These are phyloP conservation scores for Gaultheria prostrata DNA, from an alignment of 148 eudicot species.

Conservation along the genomic window DNA sequence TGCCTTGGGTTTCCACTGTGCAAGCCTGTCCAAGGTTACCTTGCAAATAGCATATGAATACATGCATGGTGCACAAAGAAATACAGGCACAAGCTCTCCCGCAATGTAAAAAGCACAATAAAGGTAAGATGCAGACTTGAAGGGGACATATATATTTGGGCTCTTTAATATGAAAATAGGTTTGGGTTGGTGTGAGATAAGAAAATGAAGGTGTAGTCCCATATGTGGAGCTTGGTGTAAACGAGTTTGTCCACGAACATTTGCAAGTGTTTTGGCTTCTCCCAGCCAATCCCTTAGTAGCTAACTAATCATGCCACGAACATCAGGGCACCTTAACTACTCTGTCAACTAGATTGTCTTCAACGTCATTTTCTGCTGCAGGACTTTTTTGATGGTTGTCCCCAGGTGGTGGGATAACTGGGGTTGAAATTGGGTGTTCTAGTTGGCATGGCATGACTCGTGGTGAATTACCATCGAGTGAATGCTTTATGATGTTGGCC, in stretches of 20 bases:
- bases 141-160: not conserved
- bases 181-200: not conserved
- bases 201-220: not conserved
- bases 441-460: not conserved
- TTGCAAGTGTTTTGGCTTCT: not conserved
- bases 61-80: not conserved
- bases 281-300: not conserved
- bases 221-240: not conserved
- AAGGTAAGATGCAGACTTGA: too few relatives aligned
- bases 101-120: not conserved
- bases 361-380: not conserved
- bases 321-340: not conserved
- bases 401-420: not conserved
- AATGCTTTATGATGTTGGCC: not conserved
- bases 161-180: not conserved
- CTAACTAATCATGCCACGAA: not conserved
- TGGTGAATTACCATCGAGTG: not conserved
- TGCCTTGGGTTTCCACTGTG: not conserved
- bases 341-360: not conserved
- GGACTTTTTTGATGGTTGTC: not conserved
- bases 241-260: not conserved
- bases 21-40: not conserved
- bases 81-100: not conserved
- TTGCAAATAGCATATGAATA: not conserved
- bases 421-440: not conserved